Conservation (phyloP, 257 asterid genomes). For the Nicotiana obtusifolia region DNA sequence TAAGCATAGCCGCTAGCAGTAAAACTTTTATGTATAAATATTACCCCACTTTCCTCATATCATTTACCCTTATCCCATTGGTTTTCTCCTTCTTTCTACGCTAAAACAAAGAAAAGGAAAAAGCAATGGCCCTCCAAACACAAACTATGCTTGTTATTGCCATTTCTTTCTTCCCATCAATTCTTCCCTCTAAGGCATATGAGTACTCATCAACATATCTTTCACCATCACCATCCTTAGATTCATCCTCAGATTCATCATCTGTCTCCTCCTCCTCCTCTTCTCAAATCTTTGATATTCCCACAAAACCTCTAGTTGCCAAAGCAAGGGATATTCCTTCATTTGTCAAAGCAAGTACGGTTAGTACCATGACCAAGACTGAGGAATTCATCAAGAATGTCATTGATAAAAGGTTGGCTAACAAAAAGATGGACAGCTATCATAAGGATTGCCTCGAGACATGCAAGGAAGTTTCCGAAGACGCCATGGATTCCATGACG, state of each 20-base stretch:
- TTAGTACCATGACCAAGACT: slow-evolving; percentile 20
- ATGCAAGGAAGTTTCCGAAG: slow-evolving; percentile 28
- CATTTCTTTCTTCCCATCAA: neutral
- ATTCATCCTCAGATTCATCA: too few relatives aligned
- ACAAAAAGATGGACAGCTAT: neutral
- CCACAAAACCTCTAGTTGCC: neutral
- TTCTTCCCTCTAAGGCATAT: neutral
- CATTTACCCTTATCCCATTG: neutral
- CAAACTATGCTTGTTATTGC: slow-evolving; percentile 10
- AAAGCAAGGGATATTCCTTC: neutral
- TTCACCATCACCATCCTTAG: neutral
- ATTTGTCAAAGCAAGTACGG: slow-evolving; percentile 19
- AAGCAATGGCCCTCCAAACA: slow-evolving; percentile 19
- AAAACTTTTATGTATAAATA: neutral
- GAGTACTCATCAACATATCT: neutral
- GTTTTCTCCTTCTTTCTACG: neutral
- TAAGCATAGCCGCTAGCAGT: neutral
- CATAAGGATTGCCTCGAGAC: slow-evolving; percentile 20
- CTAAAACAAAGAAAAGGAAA: slow-evolving; percentile 2
- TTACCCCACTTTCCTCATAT: neutral
- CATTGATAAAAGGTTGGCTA: slow-evolving; percentile 17
- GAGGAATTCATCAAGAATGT: slow-evolving; percentile 21
- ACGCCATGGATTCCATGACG: slow-evolving; percentile 25
- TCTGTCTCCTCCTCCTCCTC: neutral
- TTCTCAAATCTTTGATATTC: neutral